Evolutionary conservation across 371 early-diverging fungal genomes (phyloP).

Genomic region (Zychaea mexicana): DNA sequence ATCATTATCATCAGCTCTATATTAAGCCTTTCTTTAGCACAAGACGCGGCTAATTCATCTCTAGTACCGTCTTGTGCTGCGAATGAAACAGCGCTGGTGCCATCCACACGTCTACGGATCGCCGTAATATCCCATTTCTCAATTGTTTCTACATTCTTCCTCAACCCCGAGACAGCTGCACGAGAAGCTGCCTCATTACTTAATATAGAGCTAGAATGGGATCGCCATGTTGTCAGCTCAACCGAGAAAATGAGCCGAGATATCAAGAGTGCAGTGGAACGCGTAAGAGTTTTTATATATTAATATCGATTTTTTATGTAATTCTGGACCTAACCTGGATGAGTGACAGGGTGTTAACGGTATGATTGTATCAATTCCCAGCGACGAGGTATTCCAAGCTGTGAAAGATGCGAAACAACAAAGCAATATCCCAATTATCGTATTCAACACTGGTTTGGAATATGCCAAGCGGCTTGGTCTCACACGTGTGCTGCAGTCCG

Average conservation of each 20-base stretch:
- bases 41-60: background rate
- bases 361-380: slow-evolving; percentile 45
- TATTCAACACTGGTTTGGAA: slow-evolving; percentile 44
- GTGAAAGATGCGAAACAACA: slow-evolving; percentile 29
- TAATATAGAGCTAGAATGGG: slow-evolving; percentile 37
- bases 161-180: slow-evolving; percentile 32
- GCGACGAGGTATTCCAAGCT: slow-evolving; percentile 33
- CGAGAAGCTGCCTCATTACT: slow-evolving; percentile 42
- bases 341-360: slow-evolving; percentile 32
- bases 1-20: background rate
- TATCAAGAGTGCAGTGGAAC: slow-evolving; percentile 25
- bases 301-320: background rate
- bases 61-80: background rate
- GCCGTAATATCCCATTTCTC: slow-evolving; percentile 32
- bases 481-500: slow-evolving; percentile 49
- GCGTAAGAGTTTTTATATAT: background rate
- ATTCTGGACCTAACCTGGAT: background rate
- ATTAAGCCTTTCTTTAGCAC: background rate
- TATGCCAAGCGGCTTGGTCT: slow-evolving; percentile 37
- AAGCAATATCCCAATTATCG: slow-evolving; percentile 47
- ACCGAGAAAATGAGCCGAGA: slow-evolving; percentile 27
- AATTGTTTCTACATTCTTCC: slow-evolving; percentile 33
- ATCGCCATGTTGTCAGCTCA: slow-evolving; percentile 20
- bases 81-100: background rate
- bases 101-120: slow-evolving; percentile 4